Base-by-base conservation (phyloP, 768 basidiomycete species). In the Leccinum variicolor region DNA sequence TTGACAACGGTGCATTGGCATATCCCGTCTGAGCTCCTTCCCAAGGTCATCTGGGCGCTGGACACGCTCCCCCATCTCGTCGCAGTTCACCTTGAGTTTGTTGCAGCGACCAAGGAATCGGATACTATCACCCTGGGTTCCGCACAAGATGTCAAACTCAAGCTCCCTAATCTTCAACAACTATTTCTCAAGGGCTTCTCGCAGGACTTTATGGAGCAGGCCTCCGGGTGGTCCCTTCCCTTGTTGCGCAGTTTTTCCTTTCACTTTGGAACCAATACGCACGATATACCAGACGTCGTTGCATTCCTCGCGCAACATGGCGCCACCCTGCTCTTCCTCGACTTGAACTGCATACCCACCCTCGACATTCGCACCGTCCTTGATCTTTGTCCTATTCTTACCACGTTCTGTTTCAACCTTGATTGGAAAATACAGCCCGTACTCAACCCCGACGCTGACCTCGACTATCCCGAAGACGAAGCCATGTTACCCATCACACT, bases 11-110 rank as follows among this genome's bases (percentile, higher is more conserved):
- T 86, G 0, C 81, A 84, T 52, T 83, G 85, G 77, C 81, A 79
- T 54, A 73, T 89, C 9, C 81, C 85, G 0, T 76, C 76, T 0
- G 76, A 80, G 19, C 76, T 80, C 0, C 70, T 88, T 2, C 75
- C 84, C 13, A 87, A 86, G 64, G 79, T 89, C 5, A 89, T 90
- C 46, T 87, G 86, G 85, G 84, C 87, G 6, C 74, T 92, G 2
- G 81, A 84, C 54, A 78, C 82, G 1, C 78, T 92, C 5, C 83
- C 83, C 1, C 71, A 72, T 52, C 74, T 92, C 41, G 73, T 82
- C 8, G 79, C 82, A 3, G 77, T 80, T 3, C 82, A 83, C 61
- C 76, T 92, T 57, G 77, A 83, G 28, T 80, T 89, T 45, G 64
- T 64, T 3, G 23, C 47, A 0, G 56, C 70, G 11, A 41, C 64